Evolutionary conservation across 1,284 basidiomycete species (phyloP).

Genomic region (Pascua sp.): DNA sequence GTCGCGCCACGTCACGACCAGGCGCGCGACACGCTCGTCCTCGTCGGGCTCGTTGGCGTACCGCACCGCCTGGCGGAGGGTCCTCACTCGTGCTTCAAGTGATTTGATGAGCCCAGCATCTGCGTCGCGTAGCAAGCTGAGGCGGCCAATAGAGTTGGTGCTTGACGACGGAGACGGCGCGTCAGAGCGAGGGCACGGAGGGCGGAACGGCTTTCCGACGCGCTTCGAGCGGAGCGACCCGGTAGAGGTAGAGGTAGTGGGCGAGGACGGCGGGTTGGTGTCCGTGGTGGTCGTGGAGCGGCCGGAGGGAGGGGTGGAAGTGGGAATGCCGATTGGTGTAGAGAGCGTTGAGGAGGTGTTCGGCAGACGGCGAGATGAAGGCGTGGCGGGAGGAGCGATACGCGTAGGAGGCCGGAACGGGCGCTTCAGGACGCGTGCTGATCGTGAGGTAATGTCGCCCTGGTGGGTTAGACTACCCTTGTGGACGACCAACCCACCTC

Average conservation of each 20-base stretch:
- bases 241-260: too few relatives aligned
- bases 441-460: neutral
- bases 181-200: too few relatives aligned
- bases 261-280: too few relatives aligned
- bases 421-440: constrained; percentile 35
- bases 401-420: constrained; percentile 34
- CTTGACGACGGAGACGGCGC: neutral
- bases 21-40: constrained; percentile 26
- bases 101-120: constrained; percentile 10
- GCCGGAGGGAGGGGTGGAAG: too few relatives aligned
- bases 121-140: neutral
- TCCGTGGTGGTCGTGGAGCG: too few relatives aligned
- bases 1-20: constrained; percentile 35
- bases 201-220: too few relatives aligned
- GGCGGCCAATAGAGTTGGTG: neutral
- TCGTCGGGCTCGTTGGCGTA: constrained; percentile 17
- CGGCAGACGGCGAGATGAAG: too few relatives aligned
- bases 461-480: neutral
- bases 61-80: constrained; percentile 31
- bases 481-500: neutral
- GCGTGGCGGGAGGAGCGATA: neutral
- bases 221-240: too few relatives aligned
- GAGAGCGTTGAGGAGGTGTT: too few relatives aligned
- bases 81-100: constrained; percentile 30
- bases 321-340: too few relatives aligned